Conservation (phyloP, 1,139 yeast species). For the Magnusiomyces suaveolens region DNA sequence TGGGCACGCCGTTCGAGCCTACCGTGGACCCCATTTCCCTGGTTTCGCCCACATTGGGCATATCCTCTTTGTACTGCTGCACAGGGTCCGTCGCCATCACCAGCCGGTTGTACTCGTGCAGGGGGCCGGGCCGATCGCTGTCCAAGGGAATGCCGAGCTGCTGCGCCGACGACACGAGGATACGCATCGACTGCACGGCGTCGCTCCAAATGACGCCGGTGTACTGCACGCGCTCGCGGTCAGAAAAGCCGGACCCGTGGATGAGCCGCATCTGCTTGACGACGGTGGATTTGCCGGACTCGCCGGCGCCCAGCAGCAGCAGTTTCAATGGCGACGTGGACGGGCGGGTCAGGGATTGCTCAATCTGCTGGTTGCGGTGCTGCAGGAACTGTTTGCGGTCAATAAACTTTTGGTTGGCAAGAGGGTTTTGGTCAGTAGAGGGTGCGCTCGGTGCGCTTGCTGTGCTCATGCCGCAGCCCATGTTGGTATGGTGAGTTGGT, state of each 20-base stretch:
- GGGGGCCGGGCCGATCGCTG: conserved; percentile 14
- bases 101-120: conserved; percentile 9
- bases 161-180: conserved; percentile 43
- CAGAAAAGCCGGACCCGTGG: conserved; percentile 79
- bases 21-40: neutral
- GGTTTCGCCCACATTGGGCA: neutral
- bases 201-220: conserved; percentile 93
- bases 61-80: conserved; percentile 13
- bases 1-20: neutral
- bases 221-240: conserved; percentile 71
- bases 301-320: conserved; percentile 84
- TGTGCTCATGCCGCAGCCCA: conserved; percentile 65
- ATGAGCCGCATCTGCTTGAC: conserved; percentile 78
- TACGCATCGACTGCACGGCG: conserved; percentile 80
- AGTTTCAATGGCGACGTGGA: conserved; percentile 44
- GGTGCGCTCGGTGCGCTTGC: neutral
- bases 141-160: conserved; percentile 21
- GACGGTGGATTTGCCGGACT: conserved; percentile 94
- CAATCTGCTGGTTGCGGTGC: conserved; percentile 52
- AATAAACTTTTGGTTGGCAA: conserved; percentile 22
- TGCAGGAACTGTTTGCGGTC: conserved; percentile 9
- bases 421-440: neutral
- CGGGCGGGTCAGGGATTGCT: conserved; percentile 44
- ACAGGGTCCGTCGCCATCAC: conserved; percentile 12
- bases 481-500: too few species aligned